Evolutionary conservation across 495 filamentous ascomycete genomes (phyloP).

Genomic region (Neurospora sp.): DNA sequence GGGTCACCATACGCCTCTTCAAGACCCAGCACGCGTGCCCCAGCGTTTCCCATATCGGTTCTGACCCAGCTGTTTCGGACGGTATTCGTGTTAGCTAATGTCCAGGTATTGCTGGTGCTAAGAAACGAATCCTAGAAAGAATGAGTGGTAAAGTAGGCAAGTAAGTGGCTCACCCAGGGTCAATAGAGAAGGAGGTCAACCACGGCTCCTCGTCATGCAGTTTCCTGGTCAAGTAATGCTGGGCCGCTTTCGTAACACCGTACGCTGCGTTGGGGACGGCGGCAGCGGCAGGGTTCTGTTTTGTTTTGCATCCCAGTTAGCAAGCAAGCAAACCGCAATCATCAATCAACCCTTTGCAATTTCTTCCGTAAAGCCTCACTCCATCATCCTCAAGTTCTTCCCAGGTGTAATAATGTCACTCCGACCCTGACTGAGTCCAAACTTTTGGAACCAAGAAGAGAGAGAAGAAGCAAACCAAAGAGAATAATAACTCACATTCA

Average conservation of each 20-base stretch:
- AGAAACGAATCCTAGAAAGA: not conserved
- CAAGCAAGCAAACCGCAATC: not conserved
- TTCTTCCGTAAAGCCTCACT: not conserved
- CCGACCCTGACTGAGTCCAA: not conserved
- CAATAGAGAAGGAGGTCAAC: slow-evolving; percentile 26
- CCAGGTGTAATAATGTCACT: not conserved
- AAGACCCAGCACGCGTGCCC: slow-evolving; percentile 24
- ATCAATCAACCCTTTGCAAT: not conserved
- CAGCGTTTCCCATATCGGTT: slow-evolving; percentile 37
- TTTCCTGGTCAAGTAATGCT: slow-evolving; percentile 28
- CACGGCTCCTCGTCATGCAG: slow-evolving; percentile 30
- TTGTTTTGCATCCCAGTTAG: not conserved
- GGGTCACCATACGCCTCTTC: slow-evolving; percentile 23
- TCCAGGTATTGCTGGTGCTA: not conserved
- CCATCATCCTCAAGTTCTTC: not conserved
- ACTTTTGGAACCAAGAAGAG: not conserved
- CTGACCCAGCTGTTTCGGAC: slow-evolving; percentile 24
- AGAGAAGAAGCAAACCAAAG: not conserved
- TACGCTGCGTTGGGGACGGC: slow-evolving; percentile 28
- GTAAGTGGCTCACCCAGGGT: slow-evolving; percentile 10
- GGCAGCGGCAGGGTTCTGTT: slow-evolving; percentile 5
- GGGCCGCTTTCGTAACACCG: slow-evolving; percentile 27
- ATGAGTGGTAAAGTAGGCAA: not conserved
- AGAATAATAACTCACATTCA: slow-evolving; percentile 11
- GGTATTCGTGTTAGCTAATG: not conserved